These are phyloP conservation scores for Pezicula carpinea DNA, from an alignment of 2,329 filamentous ascomycete genomes.

Conservation along the genomic window DNA sequence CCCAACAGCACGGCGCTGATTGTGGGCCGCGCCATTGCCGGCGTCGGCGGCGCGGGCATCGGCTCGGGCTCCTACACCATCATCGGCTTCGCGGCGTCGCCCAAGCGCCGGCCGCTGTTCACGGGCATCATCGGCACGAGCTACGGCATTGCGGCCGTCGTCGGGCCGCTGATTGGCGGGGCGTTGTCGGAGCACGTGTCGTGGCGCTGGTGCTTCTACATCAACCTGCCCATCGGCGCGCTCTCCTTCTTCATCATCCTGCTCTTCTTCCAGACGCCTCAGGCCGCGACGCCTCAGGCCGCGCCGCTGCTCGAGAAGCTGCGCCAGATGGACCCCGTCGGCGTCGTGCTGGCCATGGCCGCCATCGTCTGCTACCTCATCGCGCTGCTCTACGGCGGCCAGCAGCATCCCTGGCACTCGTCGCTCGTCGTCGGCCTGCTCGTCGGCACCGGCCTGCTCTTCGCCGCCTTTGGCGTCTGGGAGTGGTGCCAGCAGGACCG, in stretches of 20 bases:
- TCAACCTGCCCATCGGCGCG: constrained; percentile 35
- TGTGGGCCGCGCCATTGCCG: constrained; percentile 27
- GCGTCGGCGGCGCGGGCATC: constrained; percentile 19
- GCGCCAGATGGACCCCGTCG: constrained; percentile 39
- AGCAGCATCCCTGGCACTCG: constrained; percentile 35
- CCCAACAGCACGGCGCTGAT: constrained; percentile 25
- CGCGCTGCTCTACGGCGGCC: constrained; percentile 40
- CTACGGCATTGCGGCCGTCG: constrained; percentile 12
- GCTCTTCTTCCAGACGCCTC: constrained; percentile 36
- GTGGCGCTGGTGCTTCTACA: constrained; percentile 30
- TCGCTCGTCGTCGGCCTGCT: constrained; percentile 35
- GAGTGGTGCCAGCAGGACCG: constrained; percentile 36
- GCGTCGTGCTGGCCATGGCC: constrained; percentile 37
- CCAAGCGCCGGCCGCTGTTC: constrained; percentile 24
- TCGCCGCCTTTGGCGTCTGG: constrained; percentile 27
- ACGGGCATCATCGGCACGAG: constrained; percentile 23
- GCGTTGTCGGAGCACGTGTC: constrained; percentile 29
- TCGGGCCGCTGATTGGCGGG: constrained; percentile 28
- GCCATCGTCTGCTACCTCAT: constrained; percentile 35
- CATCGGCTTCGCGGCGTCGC: constrained; percentile 29
- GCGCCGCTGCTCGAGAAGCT: constrained; percentile 35
- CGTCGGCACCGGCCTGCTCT: constrained; percentile 26
- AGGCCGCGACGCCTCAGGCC: constrained; percentile 28
- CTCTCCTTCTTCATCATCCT: constrained; percentile 30
- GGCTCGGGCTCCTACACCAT: constrained; percentile 35